Evolutionary conservation across 1,284 basidiomycete species (phyloP), one percentile per base, ranked within the genome.

Genomic region (Ganoderma lucidum): DNA sequence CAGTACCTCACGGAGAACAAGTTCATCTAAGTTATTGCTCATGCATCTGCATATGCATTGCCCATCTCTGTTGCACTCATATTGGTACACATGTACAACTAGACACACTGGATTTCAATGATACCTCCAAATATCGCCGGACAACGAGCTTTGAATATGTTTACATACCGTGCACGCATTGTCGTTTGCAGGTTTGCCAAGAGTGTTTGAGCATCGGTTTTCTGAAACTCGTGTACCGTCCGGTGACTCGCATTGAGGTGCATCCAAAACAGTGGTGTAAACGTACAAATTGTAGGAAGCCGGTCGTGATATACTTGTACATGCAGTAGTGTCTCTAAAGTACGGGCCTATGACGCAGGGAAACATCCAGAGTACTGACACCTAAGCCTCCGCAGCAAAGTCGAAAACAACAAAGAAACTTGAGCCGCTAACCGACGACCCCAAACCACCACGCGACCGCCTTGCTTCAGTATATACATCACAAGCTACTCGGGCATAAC

Each of bases 1-100:
- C 86, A 93, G 74, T 99, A 99, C 84, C 90, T 99, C 72, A 78
- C 85, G 66, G 81, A 86, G 72, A 87, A 91, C 60, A 82, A 83
- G 68, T 90, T 87, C 78, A 88, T 93, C 73, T 85, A 75, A 71
- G 19, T 65, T 70, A 68, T 60, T 59, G 19, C 32, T 55, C 53
- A 56, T 56, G 17, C 15, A 56, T 56, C 37, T 62, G 30, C 15
- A 56, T 56, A 28, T 62, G 30, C 35, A 51, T 44, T 55, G 55
- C 64, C 37, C 23, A 14, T 48, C 62, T 35, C 41, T 59, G 32
- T 58, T 59, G 58, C 53, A 19, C n/a, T 58, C 28, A 51, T 64
- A 23, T 53, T 62, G 64, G 64, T 67, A 51, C 48, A 51, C 28
- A 65, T 73, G 71, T 73, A 73, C 64, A 68, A 23, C 35, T 63